A percentile compares a stretch with the other conserved stretches of the same genome.
Conservation (phyloP, 2,329 filamentous ascomycete species). For the Davidsoniella virescens region DNA sequence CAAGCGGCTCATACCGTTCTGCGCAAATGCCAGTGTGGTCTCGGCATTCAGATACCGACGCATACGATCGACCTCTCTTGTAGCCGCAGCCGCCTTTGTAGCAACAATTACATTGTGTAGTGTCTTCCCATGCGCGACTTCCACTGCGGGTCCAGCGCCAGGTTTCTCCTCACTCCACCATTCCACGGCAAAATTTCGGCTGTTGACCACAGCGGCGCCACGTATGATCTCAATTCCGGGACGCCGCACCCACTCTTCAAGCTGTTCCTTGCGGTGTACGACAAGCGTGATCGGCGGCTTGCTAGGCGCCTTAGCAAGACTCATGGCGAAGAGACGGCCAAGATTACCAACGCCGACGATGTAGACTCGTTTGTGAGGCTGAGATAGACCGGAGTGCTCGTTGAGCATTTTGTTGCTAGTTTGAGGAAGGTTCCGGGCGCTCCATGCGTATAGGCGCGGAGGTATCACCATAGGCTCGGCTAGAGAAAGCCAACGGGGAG, state of each 20-base stretch:
- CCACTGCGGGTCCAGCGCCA: constrained; percentile 21
- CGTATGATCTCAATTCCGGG: constrained; percentile 31
- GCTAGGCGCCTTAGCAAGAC: constrained; percentile 40
- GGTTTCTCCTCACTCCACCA: constrained; percentile 35
- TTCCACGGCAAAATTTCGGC: constrained; percentile 32
- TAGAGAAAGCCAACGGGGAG: constrained; percentile 7
- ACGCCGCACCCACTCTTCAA: constrained; percentile 29
- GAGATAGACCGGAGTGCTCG: constrained; percentile 13
- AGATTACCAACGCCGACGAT: constrained; percentile 70
- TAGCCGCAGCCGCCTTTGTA: constrained; percentile 54
- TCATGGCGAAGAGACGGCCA: constrained; percentile 62
- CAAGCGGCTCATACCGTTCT: constrained; percentile 69
- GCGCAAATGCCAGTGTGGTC: constrained; percentile 67
- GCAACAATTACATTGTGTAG: constrained; percentile 65
- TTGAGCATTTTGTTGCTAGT: background rate
- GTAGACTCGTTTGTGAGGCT: constrained; percentile 38
- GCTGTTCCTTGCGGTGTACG: constrained; percentile 43
- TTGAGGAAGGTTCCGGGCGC: constrained; percentile 8
- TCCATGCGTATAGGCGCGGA: constrained; percentile 12
- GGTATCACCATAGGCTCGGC: constrained; percentile 4
- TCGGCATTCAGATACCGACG: constrained; percentile 41
- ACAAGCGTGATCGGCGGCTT: constrained; percentile 65
- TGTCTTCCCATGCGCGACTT: constrained; percentile 23
- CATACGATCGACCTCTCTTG: constrained; percentile 43
- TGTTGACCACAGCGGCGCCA: constrained; percentile 18